phyloP scores from a whole-genome alignment of 2,329 filamentous ascomycete species.

The Thermoascus crustaceus region DNA sequence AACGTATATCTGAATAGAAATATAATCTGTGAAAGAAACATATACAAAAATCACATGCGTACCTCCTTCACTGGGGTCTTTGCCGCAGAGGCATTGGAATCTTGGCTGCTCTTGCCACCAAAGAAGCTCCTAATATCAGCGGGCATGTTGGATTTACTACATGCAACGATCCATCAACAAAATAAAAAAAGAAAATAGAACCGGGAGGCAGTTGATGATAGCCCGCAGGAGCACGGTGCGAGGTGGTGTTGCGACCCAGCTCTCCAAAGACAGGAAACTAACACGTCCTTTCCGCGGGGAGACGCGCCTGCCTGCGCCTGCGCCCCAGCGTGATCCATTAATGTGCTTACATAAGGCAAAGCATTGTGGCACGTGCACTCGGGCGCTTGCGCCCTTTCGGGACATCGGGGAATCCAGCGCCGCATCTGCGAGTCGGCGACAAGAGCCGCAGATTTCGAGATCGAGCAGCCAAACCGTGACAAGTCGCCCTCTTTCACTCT shows the following conservation, averaged over 20 bases:
- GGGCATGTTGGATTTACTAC: slow-evolving; percentile 51
- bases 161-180: neutral
- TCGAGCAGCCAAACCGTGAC: too few relatives aligned
- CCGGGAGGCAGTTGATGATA: slow-evolving; percentile 5
- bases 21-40: slow-evolving; percentile 5
- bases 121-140: slow-evolving; percentile 87
- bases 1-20: neutral
- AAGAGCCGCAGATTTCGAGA: neutral
- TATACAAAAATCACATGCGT: slow-evolving; percentile 15
- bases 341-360: slow-evolving; percentile 19
- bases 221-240: slow-evolving; percentile 1
- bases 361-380: slow-evolving; percentile 17
- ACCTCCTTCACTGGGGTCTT: slow-evolving; percentile 39
- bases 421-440: neutral
- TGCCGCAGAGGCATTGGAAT: slow-evolving; percentile 41
- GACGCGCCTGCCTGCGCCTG: slow-evolving; percentile 9
- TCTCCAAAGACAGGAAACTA: too few relatives aligned
- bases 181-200: slow-evolving; percentile 2
- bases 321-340: slow-evolving; percentile 15
- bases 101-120: slow-evolving; percentile 60
- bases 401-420: slow-evolving; percentile 4
- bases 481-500: too few relatives aligned
- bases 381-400: slow-evolving; percentile 11
- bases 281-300: slow-evolving; percentile 4
- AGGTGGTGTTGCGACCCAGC: too few relatives aligned